Conservation (phyloP, 106 monocot genomes). For the Triglochin maritima region DNA sequence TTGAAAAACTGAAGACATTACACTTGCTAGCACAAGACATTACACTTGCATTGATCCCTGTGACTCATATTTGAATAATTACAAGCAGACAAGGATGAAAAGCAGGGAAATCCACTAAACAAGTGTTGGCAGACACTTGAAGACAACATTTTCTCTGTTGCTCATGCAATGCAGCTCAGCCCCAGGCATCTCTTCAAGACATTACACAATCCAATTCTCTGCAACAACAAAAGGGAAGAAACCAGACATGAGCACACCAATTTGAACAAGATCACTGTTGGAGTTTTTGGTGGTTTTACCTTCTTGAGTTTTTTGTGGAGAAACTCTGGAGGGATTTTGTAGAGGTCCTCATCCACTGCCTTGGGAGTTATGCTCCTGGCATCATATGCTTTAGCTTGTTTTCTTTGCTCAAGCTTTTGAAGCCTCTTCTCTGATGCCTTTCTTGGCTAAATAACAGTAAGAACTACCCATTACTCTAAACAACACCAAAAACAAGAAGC, state of each 20-base stretch:
- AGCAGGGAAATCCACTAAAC: too few relatives aligned
- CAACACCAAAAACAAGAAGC: not conserved
- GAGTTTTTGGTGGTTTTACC: not conserved
- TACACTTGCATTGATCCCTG: too few relatives aligned
- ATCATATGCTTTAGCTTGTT: too few relatives aligned
- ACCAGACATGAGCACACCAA: not conserved
- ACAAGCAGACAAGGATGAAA: too few relatives aligned
- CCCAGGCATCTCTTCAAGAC: constrained; percentile 7
- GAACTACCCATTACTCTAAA: not conserved
- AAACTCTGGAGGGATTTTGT: constrained; percentile 26
- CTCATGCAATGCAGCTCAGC: constrained; percentile 4
- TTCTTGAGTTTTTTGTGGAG: constrained; percentile 7
- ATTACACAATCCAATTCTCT: not conserved
- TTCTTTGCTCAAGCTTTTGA: not conserved
- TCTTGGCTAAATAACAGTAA: too few relatives aligned
- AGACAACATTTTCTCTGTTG: too few relatives aligned
- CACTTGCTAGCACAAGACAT: too few relatives aligned
- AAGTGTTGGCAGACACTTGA: too few relatives aligned
- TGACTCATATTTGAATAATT: too few relatives aligned
- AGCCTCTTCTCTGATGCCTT: not conserved
- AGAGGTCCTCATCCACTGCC: constrained; percentile 26
- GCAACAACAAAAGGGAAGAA: not conserved
- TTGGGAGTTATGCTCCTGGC: constrained; percentile 1
- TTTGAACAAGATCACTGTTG: not conserved
- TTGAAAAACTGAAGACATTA: too few relatives aligned